These are phyloP conservation scores for Oemleria cerasiformis DNA, from an alignment of 306 rosid genomes.

Conservation along the genomic window DNA sequence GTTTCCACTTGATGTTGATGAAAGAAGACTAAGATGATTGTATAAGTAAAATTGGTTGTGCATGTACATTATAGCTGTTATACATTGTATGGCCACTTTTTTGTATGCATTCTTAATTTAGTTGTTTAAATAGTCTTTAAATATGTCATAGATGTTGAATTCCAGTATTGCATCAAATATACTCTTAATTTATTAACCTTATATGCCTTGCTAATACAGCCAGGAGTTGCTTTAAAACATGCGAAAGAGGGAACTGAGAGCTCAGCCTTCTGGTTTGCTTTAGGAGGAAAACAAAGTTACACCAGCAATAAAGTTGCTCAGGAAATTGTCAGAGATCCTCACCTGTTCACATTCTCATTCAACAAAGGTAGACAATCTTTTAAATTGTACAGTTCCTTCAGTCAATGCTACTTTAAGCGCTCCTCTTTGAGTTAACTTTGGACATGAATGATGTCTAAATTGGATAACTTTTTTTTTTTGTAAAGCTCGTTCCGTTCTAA, in stretches of 20 bases:
- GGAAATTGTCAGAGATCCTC: conserved; percentile 82
- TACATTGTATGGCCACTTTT: neutral
- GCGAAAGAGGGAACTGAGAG: conserved; percentile 99
- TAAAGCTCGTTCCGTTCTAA: conserved; percentile 38
- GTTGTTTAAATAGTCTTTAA: neutral
- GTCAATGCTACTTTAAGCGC: neutral
- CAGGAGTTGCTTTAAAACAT: conserved; percentile 78
- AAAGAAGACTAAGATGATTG: neutral
- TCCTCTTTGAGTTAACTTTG: conserved; percentile 1
- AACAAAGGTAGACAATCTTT: conserved; percentile 53
- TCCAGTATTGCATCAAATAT: conserved; percentile 12
- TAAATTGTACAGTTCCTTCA: no score
- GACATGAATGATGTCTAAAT: conserved; percentile 20
- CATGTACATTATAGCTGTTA: neutral
- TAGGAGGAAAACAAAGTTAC: conserved; percentile 92
- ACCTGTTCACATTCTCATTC: conserved; percentile 72
- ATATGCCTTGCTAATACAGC: conserved; percentile 51
- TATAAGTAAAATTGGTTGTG: neutral
- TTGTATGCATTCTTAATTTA: neutral
- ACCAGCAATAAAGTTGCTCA: conserved; percentile 58
- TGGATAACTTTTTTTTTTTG: conserved; percentile 5
- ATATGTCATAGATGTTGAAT: neutral
- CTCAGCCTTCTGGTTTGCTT: conserved; percentile 91
- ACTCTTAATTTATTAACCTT: conserved; percentile 23
- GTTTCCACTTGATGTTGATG: neutral